Evolutionary conservation across 2,329 filamentous ascomycete species (phyloP).

Genomic region (Cercospora citrullina): DNA sequence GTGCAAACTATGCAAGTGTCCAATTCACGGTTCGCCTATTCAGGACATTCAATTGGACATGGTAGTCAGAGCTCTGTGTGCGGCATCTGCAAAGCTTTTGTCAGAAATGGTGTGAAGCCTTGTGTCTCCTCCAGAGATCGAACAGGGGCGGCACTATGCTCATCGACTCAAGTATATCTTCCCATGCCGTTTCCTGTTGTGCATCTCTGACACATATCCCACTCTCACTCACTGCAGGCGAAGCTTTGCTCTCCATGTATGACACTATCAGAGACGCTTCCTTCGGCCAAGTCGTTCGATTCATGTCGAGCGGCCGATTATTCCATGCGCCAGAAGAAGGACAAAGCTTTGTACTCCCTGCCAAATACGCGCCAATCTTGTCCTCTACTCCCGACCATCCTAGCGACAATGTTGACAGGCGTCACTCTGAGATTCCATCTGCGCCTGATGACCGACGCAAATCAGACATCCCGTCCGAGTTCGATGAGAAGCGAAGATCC

Average conservation of each 20-base stretch:
- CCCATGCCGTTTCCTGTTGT: background rate
- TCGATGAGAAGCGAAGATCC: background rate
- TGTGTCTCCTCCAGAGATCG: background rate
- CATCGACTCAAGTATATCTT: background rate
- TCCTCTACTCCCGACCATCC: background rate
- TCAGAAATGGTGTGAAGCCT: background rate
- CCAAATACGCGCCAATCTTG: background rate
- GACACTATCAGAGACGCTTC: slow-evolving; percentile 7
- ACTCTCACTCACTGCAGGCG: background rate
- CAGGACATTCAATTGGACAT: background rate
- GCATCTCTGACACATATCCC: background rate
- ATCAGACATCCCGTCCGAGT: background rate
- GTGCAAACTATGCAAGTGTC: background rate
- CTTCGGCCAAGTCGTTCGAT: slow-evolving; percentile 10
- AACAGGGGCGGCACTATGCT: background rate
- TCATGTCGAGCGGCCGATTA: background rate
- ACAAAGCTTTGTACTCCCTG: slow-evolving; percentile 10
- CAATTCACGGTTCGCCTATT: background rate
- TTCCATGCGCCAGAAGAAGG: slow-evolving; percentile 14
- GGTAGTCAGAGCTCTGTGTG: background rate
- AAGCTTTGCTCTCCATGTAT: background rate
- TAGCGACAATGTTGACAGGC: background rate
- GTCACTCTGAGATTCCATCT: background rate
- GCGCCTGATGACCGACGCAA: slow-evolving; percentile 1
- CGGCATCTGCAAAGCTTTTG: background rate